Evolutionary conservation across 306 rosid genomes (phyloP).

Genomic region (Comarum palustre): DNA sequence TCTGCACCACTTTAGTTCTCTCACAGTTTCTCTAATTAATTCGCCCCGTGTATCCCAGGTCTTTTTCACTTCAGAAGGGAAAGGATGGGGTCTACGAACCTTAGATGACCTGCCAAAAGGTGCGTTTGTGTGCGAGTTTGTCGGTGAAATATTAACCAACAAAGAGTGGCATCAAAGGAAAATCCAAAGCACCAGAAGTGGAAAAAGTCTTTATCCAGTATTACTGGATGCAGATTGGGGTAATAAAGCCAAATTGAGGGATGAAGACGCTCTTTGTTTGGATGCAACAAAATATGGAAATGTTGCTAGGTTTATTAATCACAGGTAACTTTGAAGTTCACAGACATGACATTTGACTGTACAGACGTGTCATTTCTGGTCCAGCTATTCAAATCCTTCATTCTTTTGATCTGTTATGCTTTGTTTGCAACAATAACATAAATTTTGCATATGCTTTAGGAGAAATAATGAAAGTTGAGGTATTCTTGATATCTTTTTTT

Average conservation of each 20-base stretch:
- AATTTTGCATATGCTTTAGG: background rate
- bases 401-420: background rate
- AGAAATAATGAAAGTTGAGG: background rate
- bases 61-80: conserved; percentile 71
- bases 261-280: conserved; percentile 75
- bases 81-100: conserved; percentile 95
- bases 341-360: background rate
- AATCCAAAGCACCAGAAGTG: conserved; percentile 43
- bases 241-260: conserved; percentile 39
- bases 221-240: conserved; percentile 81
- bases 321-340: conserved; percentile 54
- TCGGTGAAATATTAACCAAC: conserved; percentile 74
- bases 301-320: conserved; percentile 85
- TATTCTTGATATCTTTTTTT: background rate
- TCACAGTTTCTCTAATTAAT: conserved; percentile 1
- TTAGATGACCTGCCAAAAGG: conserved; percentile 89
- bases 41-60: conserved; percentile 50
- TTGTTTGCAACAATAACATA: background rate
- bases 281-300: conserved; percentile 84
- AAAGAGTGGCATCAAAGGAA: conserved; percentile 61
- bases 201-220: conserved; percentile 40
- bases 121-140: conserved; percentile 81
- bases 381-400: background rate
- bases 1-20: background rate
- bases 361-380: background rate